A percentile compares a stretch with the other conserved stretches of the same genome.
Evolutionary conservation across 345 rosid species (phyloP).

Genomic region (Adansonia digitata): DNA sequence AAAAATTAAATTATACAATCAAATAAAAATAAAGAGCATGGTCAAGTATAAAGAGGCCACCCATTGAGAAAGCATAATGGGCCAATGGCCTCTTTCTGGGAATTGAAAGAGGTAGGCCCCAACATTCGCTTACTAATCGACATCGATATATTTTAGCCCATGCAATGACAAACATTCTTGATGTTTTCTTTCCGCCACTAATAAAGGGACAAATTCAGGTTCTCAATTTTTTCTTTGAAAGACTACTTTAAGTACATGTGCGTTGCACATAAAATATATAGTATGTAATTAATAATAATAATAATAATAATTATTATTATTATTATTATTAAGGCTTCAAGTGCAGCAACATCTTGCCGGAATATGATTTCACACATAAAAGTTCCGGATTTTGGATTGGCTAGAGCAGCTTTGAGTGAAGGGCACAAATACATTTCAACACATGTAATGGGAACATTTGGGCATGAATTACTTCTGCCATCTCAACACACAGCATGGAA

Average conservation of each 20-base stretch:
- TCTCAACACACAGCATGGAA: neutral
- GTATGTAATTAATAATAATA: no score
- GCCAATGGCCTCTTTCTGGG: neutral
- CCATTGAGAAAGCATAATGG: neutral
- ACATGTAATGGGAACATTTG: conserved; percentile 80
- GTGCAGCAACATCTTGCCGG: conserved; percentile 66
- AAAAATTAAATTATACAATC: no score
- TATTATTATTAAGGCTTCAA: no score
- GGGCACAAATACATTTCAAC: conserved; percentile 57
- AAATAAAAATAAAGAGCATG: no score
- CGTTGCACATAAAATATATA: no score
- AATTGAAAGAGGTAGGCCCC: neutral
- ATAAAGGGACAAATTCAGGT: neutral
- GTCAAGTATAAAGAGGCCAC: no score
- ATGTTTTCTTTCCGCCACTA: neutral
- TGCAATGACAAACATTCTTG: neutral
- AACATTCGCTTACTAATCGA: no score
- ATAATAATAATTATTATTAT: no score
- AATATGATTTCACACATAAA: conserved; percentile 61
- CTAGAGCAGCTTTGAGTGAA: conserved; percentile 59
- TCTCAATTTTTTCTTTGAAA: no score
- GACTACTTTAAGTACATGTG: no score
- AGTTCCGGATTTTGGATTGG: conserved; percentile 75
- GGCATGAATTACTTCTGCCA: conserved; percentile 31
- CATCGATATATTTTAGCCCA: neutral